Evolutionary conservation across 345 rosid genomes (phyloP).

Genomic region (Acer yangbiense): DNA sequence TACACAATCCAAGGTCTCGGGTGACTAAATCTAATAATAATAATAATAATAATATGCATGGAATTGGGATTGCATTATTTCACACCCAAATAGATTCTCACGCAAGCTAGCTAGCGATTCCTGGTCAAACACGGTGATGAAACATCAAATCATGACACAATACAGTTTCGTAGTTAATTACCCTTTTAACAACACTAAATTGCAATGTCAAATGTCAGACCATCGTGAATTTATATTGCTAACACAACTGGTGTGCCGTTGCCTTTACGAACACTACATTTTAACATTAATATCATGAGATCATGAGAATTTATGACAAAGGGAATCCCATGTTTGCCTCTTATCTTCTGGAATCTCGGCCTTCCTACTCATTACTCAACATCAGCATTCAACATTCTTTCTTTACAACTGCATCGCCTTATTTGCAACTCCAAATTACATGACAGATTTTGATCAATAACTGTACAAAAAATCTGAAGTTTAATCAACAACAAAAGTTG

Average conservation of each 20-base stretch:
- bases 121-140: conserved; percentile 62
- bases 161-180: conserved; percentile 3
- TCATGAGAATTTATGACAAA: not conserved
- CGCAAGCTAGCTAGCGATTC: conserved; percentile 37
- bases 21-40: conserved; percentile 18
- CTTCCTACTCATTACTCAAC: too few species aligned
- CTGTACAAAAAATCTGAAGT: too few species aligned
- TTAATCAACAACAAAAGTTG: too few species aligned
- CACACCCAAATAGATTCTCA: conserved; percentile 41
- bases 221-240: not conserved
- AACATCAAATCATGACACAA: not conserved
- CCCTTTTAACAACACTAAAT: not conserved
- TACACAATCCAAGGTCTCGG: conserved; percentile 38
- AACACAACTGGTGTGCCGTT: conserved; percentile 42
- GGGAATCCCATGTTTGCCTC: conserved; percentile 20
- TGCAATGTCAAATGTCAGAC: not conserved
- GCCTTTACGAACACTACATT: conserved; percentile 57
- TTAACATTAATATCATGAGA: conserved; percentile 3
- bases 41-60: not conserved
- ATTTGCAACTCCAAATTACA: too few species aligned
- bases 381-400: too few species aligned
- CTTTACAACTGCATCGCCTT: too few species aligned
- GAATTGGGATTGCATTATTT: conserved; percentile 15
- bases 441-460: too few species aligned
- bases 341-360: too few species aligned